Base-by-base conservation (phyloP, 2,329 filamentous ascomycete species). In the Hymenoscyphus fructigenus region DNA sequence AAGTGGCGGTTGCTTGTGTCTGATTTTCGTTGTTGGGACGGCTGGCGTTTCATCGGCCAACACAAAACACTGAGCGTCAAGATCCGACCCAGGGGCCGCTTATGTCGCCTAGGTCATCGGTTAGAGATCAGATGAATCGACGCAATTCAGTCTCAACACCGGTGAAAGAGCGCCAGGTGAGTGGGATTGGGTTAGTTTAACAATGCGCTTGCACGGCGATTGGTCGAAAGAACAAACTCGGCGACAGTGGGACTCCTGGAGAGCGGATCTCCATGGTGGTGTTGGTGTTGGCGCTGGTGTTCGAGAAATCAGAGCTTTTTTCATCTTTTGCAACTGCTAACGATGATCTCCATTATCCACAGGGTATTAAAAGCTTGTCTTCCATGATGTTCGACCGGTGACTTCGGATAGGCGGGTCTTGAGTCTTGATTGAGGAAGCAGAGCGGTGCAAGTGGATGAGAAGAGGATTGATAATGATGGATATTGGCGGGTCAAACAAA, bases 41-140 rank as follows among this genome's bases (percentile, higher is more conserved):
- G 6, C 34, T 38, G 17, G 32, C 57, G 59, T 60, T 60, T 60
- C 59, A 60, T 50, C 59, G 59, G 17, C 59, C 59, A 60, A 60
- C 59, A 20, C 28, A 41, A 60, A 41, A 60, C 59, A n/a, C 26
- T 10, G 59, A n/a, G 38, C 44, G 26, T 38, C 29, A 60, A 60
- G 32, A 38, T 44, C 41, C 36, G 15, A 41, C 17, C 36, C 59
- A 36, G 32, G 59, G 59, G 41, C 38, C 38, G 47, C 15, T n/a
- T 28, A 59, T 44, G 36, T 14, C 44, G 44, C 17, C 44, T 50
- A 53, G 20, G 9, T 23, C 12, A 23, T 53, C 47, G 20, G 47
- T 23, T 23, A 23, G 23, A 53, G 23, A 53, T 23, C 47, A 53
- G 47, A 53, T 53, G 47, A 53, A 53, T 53, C 20, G 44, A 12